phyloP scores from a whole-genome alignment of 2,329 filamentous ascomycete species.

The Pseudogymnoascus sp. region DNA sequence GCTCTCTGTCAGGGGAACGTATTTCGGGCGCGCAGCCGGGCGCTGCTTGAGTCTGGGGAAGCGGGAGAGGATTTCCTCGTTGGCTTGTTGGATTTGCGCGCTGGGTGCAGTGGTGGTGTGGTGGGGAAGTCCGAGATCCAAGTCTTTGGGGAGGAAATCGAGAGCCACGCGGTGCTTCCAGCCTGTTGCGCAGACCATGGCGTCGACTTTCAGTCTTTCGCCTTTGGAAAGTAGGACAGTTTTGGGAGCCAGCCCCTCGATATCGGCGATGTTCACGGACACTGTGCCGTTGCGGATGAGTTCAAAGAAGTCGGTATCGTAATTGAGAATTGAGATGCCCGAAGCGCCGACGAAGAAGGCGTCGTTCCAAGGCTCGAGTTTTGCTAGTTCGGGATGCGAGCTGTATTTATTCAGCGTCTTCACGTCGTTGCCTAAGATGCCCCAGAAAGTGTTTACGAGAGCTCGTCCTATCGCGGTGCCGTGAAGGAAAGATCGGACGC shows the following conservation, averaged over 20 bases:
- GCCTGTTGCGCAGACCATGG: constrained; percentile 47
- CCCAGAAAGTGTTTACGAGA: constrained; percentile 50
- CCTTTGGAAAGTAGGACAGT: constrained; percentile 44
- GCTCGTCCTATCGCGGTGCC: constrained; percentile 46
- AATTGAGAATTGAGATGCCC: constrained; percentile 52
- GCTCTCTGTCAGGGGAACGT: constrained; percentile 34
- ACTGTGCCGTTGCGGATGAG: constrained; percentile 44
- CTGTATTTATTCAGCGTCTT: constrained; percentile 45
- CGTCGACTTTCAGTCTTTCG: constrained; percentile 38
- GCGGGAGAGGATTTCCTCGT: constrained; percentile 42
- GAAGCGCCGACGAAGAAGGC: constrained; percentile 42
- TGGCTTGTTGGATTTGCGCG: constrained; percentile 35
- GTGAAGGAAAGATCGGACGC: constrained; percentile 47
- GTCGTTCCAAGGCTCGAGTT: constrained; percentile 44
- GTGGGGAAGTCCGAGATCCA: constrained; percentile 42
- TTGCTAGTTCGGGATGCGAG: constrained; percentile 41
- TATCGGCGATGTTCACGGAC: constrained; percentile 43
- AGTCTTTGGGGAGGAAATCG: constrained; percentile 34
- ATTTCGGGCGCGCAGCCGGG: constrained; percentile 39
- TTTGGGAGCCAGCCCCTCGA: constrained; percentile 36
- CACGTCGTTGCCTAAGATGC: constrained; percentile 46
- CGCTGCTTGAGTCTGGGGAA: constrained; percentile 46
- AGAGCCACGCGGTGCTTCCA: constrained; percentile 47
- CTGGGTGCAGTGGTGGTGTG: constrained; percentile 24
- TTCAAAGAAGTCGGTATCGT: constrained; percentile 47